Conservation (phyloP, 257 asterid species). For the Plectranthus barbatus region DNA sequence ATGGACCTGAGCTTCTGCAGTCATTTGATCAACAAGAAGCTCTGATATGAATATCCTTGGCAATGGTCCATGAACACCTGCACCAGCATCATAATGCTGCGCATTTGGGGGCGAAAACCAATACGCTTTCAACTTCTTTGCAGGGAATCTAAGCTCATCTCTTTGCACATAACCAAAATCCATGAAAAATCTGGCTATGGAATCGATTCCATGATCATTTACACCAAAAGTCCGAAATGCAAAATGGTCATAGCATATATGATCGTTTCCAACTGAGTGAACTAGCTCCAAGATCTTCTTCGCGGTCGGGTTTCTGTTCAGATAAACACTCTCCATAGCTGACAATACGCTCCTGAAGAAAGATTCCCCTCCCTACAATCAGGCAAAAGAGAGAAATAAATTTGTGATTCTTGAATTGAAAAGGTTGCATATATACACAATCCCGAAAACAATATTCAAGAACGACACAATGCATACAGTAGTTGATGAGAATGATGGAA, state of each 20-base stretch:
- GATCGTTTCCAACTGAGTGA: conserved; percentile 53
- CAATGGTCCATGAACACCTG: conserved; percentile 65
- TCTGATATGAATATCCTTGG: conserved; percentile 96
- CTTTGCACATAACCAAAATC: conserved; percentile 78
- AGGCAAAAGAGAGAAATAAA: neutral
- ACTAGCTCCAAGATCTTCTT: conserved; percentile 72
- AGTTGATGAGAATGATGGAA: too few species aligned
- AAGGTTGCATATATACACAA: too few species aligned
- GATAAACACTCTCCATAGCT: conserved; percentile 63
- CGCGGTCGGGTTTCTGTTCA: conserved; percentile 78
- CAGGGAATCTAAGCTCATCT: conserved; percentile 87
- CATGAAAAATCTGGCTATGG: conserved; percentile 64
- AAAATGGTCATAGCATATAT: conserved; percentile 78
- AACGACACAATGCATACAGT: too few species aligned
- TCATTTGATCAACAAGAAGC: conserved; percentile 85
- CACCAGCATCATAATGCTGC: conserved; percentile 27
- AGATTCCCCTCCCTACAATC: conserved; percentile 70
- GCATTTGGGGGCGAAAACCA: conserved; percentile 79
- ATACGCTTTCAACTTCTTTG: conserved; percentile 84
- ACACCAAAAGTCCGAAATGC: conserved; percentile 93
- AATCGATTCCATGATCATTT: conserved; percentile 78
- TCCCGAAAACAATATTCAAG: too few species aligned
- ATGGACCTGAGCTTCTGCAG: conserved; percentile 73
- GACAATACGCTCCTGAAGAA: conserved; percentile 71
- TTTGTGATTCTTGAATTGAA: neutral